A percentile compares a stretch with the other conserved stretches of the same genome.
These are phyloP conservation scores for Phytophthora pini DNA, from an alignment of 352 stramenopile genomes.

Conservation along the genomic window DNA sequence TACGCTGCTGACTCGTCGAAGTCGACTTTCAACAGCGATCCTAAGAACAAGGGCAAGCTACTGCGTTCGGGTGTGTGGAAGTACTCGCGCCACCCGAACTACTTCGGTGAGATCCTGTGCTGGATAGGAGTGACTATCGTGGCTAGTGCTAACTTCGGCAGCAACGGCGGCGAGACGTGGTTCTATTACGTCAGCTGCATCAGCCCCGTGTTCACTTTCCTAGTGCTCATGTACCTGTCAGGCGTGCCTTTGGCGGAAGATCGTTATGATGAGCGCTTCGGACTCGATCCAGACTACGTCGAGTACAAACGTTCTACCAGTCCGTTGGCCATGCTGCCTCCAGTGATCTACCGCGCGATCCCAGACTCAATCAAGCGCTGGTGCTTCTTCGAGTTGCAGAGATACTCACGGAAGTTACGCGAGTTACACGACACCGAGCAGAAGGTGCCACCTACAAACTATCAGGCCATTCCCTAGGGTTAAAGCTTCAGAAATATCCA, in stretches of 20 bases:
- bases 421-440: conserved; percentile 24
- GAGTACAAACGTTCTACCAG: conserved; percentile 75
- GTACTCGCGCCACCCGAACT: conserved; percentile 93
- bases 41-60: conserved; percentile 59
- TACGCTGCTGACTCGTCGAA: conserved; percentile 69
- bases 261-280: conserved; percentile 71
- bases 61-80: conserved; percentile 77
- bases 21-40: conserved; percentile 57
- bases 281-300: conserved; percentile 55
- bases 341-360: conserved; percentile 45
- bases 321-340: conserved; percentile 59
- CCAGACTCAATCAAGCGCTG: conserved; percentile 51
- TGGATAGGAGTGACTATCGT: conserved; percentile 75
- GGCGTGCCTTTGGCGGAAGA: conserved; percentile 72
- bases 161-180: conserved; percentile 40
- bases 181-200: conserved; percentile 56
- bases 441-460: conserved; percentile 26
- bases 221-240: conserved; percentile 78
- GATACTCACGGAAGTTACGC: conserved; percentile 62
- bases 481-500: no score
- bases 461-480: conserved; percentile 40
- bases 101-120: conserved; percentile 93
- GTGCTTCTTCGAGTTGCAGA: conserved; percentile 58
- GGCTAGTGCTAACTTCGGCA: conserved; percentile 46
- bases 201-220: conserved; percentile 58